Base-by-base conservation (phyloP, 495 filamentous ascomycete genomes). In the Talaromyces ruber region DNA sequence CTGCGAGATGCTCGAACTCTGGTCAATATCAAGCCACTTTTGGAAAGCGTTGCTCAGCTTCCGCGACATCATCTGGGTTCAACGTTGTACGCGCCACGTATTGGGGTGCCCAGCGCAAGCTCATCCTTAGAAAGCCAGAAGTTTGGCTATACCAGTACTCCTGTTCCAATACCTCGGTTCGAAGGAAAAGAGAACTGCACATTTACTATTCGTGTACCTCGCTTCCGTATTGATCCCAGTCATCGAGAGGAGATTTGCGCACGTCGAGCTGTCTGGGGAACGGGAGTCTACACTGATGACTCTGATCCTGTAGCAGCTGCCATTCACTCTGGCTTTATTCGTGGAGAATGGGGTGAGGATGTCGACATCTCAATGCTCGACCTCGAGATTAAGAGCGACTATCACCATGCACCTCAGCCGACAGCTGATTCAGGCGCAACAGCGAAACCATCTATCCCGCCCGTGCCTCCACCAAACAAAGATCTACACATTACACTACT, bases 241-340 rank as follows among this genome's bases (percentile, higher is more conserved):
- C 82, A 86, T 34, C 84, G 92, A 7, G 88, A 92, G 69, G 91
- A 94, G 66, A 91, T 98, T 64, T 93, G 90, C 22, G 73, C 81
- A 6, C 81, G 87, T 14, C 83, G 88, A 50, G 87, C 89, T 2
- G 72, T 98, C 2, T 98, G 93, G 93, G 94, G 94, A 9, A 93
- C 91, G 0, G 91, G 92, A 21, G 80, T 98, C 6, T 98, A 98
- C 71, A 96, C 92, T 0, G 95, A 98, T 66, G 95, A 98, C 74
- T 96, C 92, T 0, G 95, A 98, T 69, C 84, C 92, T 5, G 81
- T 98, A 55, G 95, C 93, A 0, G 93, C 92, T 3, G 92, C 93
- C 61, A 94, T 98, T 61, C 94, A 98, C 72, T 84, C 87, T 14
- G 95, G 95, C 8, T 97, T 88, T 83, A 88, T 98, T 62, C 85